Percentiles rank a stretch among this genome's conserved stretches.
These are phyloP conservation scores for Fusarium xyrophilum DNA, from an alignment of 2,329 filamentous ascomycete genomes.

Conservation along the genomic window DNA sequence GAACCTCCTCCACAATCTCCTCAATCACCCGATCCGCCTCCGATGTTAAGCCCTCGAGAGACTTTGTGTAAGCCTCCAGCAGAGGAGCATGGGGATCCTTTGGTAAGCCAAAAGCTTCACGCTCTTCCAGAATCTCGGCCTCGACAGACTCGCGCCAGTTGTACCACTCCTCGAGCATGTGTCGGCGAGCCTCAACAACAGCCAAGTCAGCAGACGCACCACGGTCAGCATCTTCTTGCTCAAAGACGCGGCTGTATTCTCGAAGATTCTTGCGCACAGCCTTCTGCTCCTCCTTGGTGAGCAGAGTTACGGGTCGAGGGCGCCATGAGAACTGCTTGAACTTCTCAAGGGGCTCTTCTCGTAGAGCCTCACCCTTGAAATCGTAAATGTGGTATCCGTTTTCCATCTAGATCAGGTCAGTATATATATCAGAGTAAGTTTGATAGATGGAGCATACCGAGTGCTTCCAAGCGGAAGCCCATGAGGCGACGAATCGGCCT, in stretches of 20 bases:
- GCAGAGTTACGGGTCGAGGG: conserved; percentile 86
- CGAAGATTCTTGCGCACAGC: conserved; percentile 96
- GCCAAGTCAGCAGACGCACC: conserved; percentile 93
- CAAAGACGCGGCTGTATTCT: conserved; percentile 93
- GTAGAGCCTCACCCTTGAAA: conserved; percentile 87
- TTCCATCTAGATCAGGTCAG: conserved; percentile 78
- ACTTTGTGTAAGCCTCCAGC: conserved; percentile 61
- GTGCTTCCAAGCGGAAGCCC: conserved; percentile 95
- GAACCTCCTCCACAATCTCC: conserved; percentile 83
- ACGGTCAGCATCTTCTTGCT: conserved; percentile 92
- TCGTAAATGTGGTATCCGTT: conserved; percentile 99
- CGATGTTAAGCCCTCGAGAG: conserved; percentile 61
- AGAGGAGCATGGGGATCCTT: conserved; percentile 69
- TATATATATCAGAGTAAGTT: conserved; percentile 30
- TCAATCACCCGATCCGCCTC: conserved; percentile 83
- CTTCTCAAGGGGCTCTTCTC: conserved; percentile 91
- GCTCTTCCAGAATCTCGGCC: conserved; percentile 75
- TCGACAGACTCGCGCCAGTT: conserved; percentile 80
- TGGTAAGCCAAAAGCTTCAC: conserved; percentile 70
- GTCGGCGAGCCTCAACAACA: conserved; percentile 85
- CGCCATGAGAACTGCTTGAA: conserved; percentile 99
- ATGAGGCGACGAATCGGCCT: conserved; percentile 91
- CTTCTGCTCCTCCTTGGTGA: conserved; percentile 97
- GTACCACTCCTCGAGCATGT: conserved; percentile 86
- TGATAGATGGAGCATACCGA: conserved; percentile 66